Evolutionary conservation across 768 basidiomycete species (phyloP), one percentile per base, ranked within the genome.

Genomic region (Pleurotus citrinopileatus): DNA sequence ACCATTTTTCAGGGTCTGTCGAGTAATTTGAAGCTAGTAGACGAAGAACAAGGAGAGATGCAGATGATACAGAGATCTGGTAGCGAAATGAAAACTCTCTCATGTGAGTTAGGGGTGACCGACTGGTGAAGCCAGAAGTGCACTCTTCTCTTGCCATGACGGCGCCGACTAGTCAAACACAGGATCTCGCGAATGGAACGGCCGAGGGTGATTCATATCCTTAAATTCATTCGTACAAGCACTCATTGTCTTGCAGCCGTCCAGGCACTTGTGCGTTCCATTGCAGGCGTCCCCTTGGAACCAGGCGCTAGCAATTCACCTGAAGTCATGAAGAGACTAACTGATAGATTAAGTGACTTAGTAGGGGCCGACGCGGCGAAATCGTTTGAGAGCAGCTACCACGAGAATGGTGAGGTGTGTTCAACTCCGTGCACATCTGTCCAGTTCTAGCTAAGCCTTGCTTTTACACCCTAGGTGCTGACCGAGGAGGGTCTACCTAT

Each of bases 401-500:
- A 82, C 55, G 80, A 79, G 67, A 74, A 74, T 67, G 81, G 80
- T 75, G 82, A 89, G 80, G 89, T 88, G 73, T 60, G 80, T 71
- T 60, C 60, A 28, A 52, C 60, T 12, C 47, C 56, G 50, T 32
- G 36, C 50, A 54, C n/a, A 55, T 55, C 45, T 28, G 51, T 59
- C 42, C 55, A 27, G 58, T 59, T 59, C 54, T 59, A 56, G 60
- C 55, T 60, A 63, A 57, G 51, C 57, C 62, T 58, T 26, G 32
- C 57, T 61, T 5, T n/a, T n/a, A n/a, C n/a, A n/a, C n/a, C n/a
- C n/a, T 56, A 91, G 89, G 73, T 86, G 50, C 60, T 86, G 36
- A 88, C 87, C 61, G 87, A 90, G 61, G 89, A 92, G 44, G 89
- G 88, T 2, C 78, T 89, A 34, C 89, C 89, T 9, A 86, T 92